Evolutionary conservation across 805 yeast species (phyloP).

Genomic region (Myxozyma kluyveri): DNA sequence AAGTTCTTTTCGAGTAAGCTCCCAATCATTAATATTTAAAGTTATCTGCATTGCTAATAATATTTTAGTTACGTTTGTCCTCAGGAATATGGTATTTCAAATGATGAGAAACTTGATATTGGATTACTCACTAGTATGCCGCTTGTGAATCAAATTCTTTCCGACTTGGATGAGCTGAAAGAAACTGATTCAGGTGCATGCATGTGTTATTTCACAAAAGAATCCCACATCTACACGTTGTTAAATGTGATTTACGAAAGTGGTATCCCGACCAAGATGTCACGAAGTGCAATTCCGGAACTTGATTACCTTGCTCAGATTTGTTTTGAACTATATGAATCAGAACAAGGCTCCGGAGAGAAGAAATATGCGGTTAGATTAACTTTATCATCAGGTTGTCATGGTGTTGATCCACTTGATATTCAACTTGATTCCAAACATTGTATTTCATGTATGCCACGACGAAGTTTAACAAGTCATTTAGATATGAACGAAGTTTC

Average conservation of each 20-base stretch:
- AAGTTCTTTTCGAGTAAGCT: constrained; percentile 83
- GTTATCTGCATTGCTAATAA: neutral
- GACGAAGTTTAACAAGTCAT: constrained; percentile 85
- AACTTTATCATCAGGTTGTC: constrained; percentile 96
- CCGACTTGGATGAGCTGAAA: constrained; percentile 77
- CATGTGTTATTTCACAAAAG: constrained; percentile 91
- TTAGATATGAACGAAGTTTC: constrained; percentile 86
- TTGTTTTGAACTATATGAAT: constrained; percentile 86
- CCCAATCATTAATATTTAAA: neutral
- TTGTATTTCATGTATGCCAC: constrained; percentile 92
- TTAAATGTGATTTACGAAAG: constrained; percentile 88
- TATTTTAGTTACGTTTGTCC: constrained; percentile 65
- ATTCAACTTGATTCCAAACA: constrained; percentile 95
- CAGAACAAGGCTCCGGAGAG: constrained; percentile 43
- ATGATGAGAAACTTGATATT: constrained; percentile 90
- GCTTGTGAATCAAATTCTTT: constrained; percentile 78
- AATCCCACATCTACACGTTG: constrained; percentile 91
- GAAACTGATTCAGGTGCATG: constrained; percentile 77
- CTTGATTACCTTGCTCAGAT: constrained; percentile 93
- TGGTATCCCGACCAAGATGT: constrained; percentile 90
- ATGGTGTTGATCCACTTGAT: constrained; percentile 95
- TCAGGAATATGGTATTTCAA: constrained; percentile 96
- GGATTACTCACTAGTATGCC: constrained; percentile 94
- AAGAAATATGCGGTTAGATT: constrained; percentile 87
- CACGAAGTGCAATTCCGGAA: constrained; percentile 93